Evolutionary conservation across 2,329 filamentous ascomycete genomes (phyloP).

Genomic region (Nemania serpens): DNA sequence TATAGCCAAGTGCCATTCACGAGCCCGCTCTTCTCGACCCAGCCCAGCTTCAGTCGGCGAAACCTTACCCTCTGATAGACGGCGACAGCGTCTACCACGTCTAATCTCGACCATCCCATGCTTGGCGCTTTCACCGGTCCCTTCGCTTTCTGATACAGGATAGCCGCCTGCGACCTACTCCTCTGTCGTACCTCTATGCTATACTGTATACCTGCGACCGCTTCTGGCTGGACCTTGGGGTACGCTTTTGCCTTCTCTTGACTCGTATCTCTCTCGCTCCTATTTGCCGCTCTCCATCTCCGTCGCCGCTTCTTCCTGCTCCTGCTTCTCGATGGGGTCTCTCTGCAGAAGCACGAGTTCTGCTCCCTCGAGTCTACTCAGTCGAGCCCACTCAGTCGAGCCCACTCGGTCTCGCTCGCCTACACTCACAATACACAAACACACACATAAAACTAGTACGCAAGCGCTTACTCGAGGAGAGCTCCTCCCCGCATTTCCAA

Average conservation of each 20-base stretch:
- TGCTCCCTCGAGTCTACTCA: not conserved
- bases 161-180: slow-evolving; percentile 14
- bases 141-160: too few species aligned
- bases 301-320: slow-evolving; percentile 2
- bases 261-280: not conserved
- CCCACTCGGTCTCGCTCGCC: not conserved
- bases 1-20: slow-evolving; percentile 20
- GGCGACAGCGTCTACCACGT: slow-evolving; percentile 15
- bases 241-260: slow-evolving; percentile 1
- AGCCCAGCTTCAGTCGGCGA: slow-evolving; percentile 19
- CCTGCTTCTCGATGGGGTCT: not conserved
- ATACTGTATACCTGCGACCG: slow-evolving; percentile 6
- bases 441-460: slow-evolving; percentile 7
- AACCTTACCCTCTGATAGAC: slow-evolving; percentile 14
- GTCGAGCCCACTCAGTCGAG: not conserved
- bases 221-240: not conserved
- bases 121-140: slow-evolving; percentile 19
- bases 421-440: not conserved
- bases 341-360: not conserved
- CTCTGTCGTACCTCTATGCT: not conserved
- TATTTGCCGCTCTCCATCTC: slow-evolving; percentile 8
- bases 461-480: slow-evolving; percentile 19
- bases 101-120: slow-evolving; percentile 22
- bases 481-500: slow-evolving; percentile 26
- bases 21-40: slow-evolving; percentile 19